phyloP scores from a whole-genome alignment of 192 early-diverging fungal genomes.

The Anaeromyces robustus region DNA sequence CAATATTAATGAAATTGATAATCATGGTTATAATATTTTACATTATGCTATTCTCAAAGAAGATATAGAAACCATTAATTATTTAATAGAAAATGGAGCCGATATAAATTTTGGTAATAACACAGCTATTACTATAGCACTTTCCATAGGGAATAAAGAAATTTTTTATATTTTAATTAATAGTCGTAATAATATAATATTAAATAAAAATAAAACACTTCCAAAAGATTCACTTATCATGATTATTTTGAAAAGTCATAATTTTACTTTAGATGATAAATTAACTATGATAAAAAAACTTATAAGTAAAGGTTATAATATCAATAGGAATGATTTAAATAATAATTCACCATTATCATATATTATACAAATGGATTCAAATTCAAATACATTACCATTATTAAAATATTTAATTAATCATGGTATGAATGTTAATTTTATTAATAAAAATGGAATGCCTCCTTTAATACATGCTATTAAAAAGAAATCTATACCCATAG shows the following conservation, averaged over 20 bases:
- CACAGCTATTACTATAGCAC: not conserved
- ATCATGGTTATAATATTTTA: not conserved
- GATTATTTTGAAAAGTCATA: too few relatives aligned
- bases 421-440: not conserved
- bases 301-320: not conserved
- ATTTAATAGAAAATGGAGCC: not conserved
- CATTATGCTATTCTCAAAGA: not conserved
- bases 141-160: not conserved
- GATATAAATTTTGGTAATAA: not conserved
- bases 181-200: too few relatives aligned
- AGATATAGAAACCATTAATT: not conserved
- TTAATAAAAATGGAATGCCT: not conserved
- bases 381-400: not conserved
- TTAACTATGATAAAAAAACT: not conserved
- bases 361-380: too few relatives aligned
- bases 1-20: not conserved
- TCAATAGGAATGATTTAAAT: not conserved
- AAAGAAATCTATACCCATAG: not conserved
- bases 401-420: not conserved
- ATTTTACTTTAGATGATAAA: not conserved
- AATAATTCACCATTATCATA: not conserved
- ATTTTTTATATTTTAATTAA: not conserved
- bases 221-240: not conserved
- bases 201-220: not conserved
- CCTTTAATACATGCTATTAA: not conserved